Percentiles rank a stretch among this genome's conserved stretches.
Evolutionary conservation across 768 basidiomycete species (phyloP).

Genomic region (Mycena galericulata): DNA sequence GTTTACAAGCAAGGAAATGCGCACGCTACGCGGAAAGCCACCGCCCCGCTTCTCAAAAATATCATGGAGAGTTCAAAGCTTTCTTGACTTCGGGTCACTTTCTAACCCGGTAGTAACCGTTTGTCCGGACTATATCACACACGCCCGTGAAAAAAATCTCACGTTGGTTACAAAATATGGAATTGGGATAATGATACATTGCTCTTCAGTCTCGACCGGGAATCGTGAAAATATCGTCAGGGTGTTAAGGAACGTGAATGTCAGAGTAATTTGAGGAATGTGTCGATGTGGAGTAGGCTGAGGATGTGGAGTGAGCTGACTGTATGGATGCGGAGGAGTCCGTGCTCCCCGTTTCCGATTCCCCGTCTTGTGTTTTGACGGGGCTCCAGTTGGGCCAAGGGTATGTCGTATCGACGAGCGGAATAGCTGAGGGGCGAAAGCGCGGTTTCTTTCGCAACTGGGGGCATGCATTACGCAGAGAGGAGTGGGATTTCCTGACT

Average conservation of each 20-base stretch:
- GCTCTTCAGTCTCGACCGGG: no score
- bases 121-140: background rate
- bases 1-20: constrained; percentile 78
- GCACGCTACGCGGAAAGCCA: constrained; percentile 71
- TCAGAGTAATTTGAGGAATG: background rate
- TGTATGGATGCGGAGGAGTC: no score
- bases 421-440: constrained; percentile 8
- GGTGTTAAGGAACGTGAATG: no score
- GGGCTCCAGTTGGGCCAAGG: constrained; percentile 29
- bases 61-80: constrained; percentile 59
- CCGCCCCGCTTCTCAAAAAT: constrained; percentile 72
- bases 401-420: constrained; percentile 27
- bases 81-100: background rate
- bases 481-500: constrained; percentile 14
- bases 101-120: no score
- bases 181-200: background rate
- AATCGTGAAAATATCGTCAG: no score
- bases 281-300: background rate
- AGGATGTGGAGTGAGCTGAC: background rate
- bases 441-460: constrained; percentile 29
- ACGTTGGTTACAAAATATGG: background rate
- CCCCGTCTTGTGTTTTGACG: no score
- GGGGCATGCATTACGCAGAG: constrained; percentile 6
- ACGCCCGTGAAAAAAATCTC: background rate
- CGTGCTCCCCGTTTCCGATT: no score